Percentiles rank a stretch among this genome's conserved stretches.
phyloP scores from a whole-genome alignment of 345 rosid species.

The Lenwebbia sp. region DNA sequence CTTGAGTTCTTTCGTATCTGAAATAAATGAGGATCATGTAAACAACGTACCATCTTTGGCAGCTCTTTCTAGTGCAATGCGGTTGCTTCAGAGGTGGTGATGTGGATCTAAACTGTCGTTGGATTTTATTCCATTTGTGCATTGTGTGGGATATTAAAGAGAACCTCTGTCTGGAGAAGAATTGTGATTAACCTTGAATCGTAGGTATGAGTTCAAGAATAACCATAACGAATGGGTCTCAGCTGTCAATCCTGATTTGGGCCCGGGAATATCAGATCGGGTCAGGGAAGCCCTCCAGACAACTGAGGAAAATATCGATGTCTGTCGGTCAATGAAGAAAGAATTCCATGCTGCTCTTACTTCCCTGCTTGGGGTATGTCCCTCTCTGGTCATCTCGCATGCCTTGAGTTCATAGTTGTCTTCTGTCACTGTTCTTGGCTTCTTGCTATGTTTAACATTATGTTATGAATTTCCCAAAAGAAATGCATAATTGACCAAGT shows the following conservation, averaged over 20 bases:
- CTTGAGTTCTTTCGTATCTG: constrained; percentile 44
- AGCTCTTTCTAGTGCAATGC: constrained; percentile 73
- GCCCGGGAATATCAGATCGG: constrained; percentile 56
- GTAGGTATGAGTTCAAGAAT: constrained; percentile 75
- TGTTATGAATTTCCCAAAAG: neutral
- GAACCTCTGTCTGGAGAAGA: neutral
- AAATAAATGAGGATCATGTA: constrained; percentile 21
- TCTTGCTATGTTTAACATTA: neutral
- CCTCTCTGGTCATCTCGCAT: neutral
- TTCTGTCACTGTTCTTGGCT: neutral
- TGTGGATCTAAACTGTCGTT: neutral
- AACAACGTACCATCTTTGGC: constrained; percentile 54
- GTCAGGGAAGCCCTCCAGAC: constrained; percentile 48
- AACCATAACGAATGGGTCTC: constrained; percentile 71
- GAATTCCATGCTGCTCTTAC: constrained; percentile 50
- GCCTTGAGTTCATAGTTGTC: constrained; percentile 1
- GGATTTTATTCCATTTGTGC: neutral
- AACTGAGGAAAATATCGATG: constrained; percentile 37
- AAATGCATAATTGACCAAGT: neutral
- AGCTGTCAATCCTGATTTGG: constrained; percentile 54
- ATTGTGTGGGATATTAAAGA: neutral
- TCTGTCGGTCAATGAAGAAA: constrained; percentile 31
- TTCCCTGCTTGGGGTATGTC: constrained; percentile 55
- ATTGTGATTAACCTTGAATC: neutral
- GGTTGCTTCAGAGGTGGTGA: constrained; percentile 50